Evolutionary conservation across 192 early-diverging fungal genomes (phyloP).

Genomic region (Helicostylum pulchrum): DNA sequence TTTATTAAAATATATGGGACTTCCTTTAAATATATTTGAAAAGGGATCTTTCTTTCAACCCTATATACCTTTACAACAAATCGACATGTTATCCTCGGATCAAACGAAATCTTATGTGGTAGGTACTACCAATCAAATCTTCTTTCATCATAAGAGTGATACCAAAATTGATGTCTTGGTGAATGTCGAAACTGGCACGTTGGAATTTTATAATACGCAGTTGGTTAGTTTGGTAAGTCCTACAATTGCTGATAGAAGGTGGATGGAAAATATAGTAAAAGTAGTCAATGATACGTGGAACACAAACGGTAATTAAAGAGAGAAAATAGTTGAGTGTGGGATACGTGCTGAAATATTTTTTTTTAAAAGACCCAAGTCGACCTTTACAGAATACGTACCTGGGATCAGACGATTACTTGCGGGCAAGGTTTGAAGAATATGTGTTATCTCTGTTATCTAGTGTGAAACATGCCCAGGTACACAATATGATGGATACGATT

Average conservation of each 20-base stretch:
- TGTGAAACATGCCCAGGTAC: conserved; percentile 53
- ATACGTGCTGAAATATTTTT: not conserved
- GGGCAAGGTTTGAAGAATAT: conserved; percentile 73
- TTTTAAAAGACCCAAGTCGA: conserved; percentile 31
- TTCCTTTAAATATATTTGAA: conserved; percentile 58
- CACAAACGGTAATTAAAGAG: conserved; percentile 43
- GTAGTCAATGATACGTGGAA: conserved; percentile 56
- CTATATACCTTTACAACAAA: conserved; percentile 80
- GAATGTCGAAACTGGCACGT: conserved; percentile 71
- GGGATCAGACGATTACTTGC: conserved; percentile 77
- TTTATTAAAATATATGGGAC: conserved; percentile 51
- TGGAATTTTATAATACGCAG: conserved; percentile 66
- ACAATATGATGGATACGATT: conserved; percentile 24
- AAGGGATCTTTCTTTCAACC: conserved; percentile 79
- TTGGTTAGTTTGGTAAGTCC: conserved; percentile 50
- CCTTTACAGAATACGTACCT: conserved; percentile 61
- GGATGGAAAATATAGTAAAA: conserved; percentile 76
- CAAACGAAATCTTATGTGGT: conserved; percentile 68
- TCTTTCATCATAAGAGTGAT: conserved; percentile 65
- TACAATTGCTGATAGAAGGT: conserved; percentile 69
- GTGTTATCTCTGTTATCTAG: conserved; percentile 64
- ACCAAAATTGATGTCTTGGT: conserved; percentile 71
- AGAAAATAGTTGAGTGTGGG: not conserved
- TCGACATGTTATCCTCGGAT: conserved; percentile 67
- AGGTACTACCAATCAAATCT: conserved; percentile 78